Evolutionary conservation across 2,329 filamentous ascomycete genomes (phyloP), one percentile per base, ranked within the genome.

Genomic region (Clonostachys byssicola): DNA sequence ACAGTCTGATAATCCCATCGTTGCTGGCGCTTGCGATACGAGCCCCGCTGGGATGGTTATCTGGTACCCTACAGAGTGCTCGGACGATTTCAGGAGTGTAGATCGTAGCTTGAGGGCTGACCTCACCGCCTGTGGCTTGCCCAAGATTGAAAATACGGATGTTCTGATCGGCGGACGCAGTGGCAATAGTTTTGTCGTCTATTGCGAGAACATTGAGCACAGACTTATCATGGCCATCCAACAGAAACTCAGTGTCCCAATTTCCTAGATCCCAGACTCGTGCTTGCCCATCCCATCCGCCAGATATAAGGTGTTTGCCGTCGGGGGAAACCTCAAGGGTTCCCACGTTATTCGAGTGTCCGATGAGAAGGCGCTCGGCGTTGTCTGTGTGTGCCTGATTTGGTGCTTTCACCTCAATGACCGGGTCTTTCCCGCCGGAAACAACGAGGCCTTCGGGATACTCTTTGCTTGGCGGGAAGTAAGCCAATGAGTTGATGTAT

Each of bases 21-120:
- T 97, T 99, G 56, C 90, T 89, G 14, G 94, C 92, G 40, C 92
- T 95, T 42, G 92, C 94, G 63, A 99, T 92, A n/a, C 95, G 86
- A 16, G 91, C 92, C 12, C 89, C 88, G 18, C 86, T 92, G 14
- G 86, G 77, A 61, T 96, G 89, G 23, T 81, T 81, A 20, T 74
- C 63, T 1, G 89, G 86, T n/a, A 97, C 73, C 56, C 83, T 85
- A 66, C 88, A 92, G 10, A 99, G 75, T n/a, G 92, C 91, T 51
- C 94, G 84, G 45, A 97, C 88, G 35, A 95, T 86, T 56, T 95
- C 89, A 23, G 84, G 82, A 42, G 89, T 89, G 46, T 86, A 65
- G 20, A 83, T 78, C 9, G 73, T 76, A 10, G 75, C 72, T 8
- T 61, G 64, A 2, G 80, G 72, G 55, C 84, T 75, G 49, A 75